These are phyloP conservation scores for Mercurialis annua DNA, from an alignment of 345 rosid species.

Conservation along the genomic window DNA sequence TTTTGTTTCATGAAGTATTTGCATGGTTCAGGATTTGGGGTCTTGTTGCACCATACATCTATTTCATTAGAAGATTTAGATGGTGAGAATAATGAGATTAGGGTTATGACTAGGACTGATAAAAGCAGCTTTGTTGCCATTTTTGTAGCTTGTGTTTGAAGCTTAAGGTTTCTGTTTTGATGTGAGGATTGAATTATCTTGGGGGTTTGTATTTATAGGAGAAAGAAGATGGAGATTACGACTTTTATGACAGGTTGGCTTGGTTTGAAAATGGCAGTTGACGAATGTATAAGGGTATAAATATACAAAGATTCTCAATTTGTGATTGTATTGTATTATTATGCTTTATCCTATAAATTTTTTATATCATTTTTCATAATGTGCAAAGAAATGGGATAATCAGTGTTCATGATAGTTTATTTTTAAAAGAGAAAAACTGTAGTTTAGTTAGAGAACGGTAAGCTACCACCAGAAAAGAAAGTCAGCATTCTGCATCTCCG, in stretches of 20 bases:
- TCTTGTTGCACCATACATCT: slow-evolving; percentile 63
- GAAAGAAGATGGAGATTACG: background rate
- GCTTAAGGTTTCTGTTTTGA: background rate
- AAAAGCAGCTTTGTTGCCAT: slow-evolving; percentile 25
- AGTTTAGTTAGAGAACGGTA: background rate
- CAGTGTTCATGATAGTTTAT: too few relatives aligned
- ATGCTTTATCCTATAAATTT: background rate
- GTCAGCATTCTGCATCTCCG: background rate
- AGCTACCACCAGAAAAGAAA: background rate
- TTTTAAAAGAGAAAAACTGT: background rate
- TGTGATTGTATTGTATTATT: background rate
- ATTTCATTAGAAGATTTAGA: slow-evolving; percentile 23
- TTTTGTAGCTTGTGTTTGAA: background rate
- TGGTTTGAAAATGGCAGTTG: background rate
- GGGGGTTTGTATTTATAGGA: slow-evolving; percentile 15
- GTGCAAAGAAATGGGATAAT: too few relatives aligned
- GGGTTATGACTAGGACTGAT: slow-evolving; percentile 6
- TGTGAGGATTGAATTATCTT: background rate
- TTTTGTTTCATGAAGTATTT: slow-evolving; percentile 41
- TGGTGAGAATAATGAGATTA: slow-evolving; percentile 20
- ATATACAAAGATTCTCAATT: background rate
- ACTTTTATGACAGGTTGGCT: background rate
- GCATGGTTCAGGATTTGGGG: slow-evolving; percentile 72
- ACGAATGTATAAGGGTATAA: too few relatives aligned
- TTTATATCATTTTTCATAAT: background rate